Conservation (phyloP, 352 stramenopile genomes). For the Globisporangium splendens region DNA sequence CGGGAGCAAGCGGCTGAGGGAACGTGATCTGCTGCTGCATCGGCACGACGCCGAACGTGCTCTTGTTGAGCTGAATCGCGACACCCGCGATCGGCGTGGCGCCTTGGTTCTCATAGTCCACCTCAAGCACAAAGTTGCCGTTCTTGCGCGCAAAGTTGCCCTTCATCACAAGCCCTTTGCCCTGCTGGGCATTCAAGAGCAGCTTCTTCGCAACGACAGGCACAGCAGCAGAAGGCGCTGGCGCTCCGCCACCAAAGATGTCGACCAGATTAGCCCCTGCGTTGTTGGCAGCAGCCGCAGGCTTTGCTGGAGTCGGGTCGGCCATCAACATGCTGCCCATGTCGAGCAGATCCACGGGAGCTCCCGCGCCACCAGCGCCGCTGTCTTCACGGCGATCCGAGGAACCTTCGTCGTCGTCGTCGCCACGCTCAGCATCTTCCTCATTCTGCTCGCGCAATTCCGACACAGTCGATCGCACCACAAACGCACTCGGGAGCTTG, state of each 20-base stretch:
- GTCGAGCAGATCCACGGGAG: slow-evolving; percentile 73
- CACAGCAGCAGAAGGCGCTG: slow-evolving; percentile 30
- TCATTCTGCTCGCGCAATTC: slow-evolving; percentile 69
- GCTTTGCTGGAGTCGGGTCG: slow-evolving; percentile 31
- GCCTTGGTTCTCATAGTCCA: slow-evolving; percentile 88
- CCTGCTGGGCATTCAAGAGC: slow-evolving; percentile 71
- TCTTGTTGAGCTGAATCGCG: slow-evolving; percentile 98
- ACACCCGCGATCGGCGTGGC: slow-evolving; percentile 85
- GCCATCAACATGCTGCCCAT: slow-evolving; percentile 83
- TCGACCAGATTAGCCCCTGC: slow-evolving; percentile 58
- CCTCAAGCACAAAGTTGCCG: slow-evolving; percentile 65
- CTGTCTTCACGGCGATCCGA: slow-evolving; percentile 55
- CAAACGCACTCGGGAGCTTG: slow-evolving; percentile 88
- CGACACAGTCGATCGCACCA: slow-evolving; percentile 79
- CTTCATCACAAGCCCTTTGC: slow-evolving; percentile 90
- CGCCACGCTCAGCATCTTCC: slow-evolving; percentile 42
- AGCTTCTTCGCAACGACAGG: slow-evolving; percentile 56
- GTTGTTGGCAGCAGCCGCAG: slow-evolving; percentile 26
- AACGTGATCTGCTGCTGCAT: slow-evolving; percentile 89
- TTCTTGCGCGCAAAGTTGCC: slow-evolving; percentile 61
- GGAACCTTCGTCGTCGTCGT: slow-evolving; percentile 58
- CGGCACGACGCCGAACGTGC: slow-evolving; percentile 94
- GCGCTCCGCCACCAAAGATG: slow-evolving; percentile 70
- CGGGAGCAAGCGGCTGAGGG: slow-evolving; percentile 52
- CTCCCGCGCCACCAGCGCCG: slow-evolving; percentile 21